Evolutionary conservation across 2,329 filamentous ascomycete species (phyloP).

Genomic region (Whalleya microplaca): DNA sequence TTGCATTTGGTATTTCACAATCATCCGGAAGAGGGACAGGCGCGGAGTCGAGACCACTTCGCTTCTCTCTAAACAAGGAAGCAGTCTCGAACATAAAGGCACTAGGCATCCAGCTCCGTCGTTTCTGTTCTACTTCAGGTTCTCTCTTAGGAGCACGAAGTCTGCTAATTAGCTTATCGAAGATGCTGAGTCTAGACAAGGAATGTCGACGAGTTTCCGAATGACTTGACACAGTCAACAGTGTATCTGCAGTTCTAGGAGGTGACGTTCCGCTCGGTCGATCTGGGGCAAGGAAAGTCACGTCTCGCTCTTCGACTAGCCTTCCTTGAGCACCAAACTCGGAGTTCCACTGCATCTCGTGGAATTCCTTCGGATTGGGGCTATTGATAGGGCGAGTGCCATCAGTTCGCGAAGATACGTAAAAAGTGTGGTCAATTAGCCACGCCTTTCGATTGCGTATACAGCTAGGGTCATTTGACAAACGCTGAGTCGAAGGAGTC

Average conservation of each 20-base stretch:
- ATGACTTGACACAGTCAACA: constrained; percentile 15
- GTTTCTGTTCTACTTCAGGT: constrained; percentile 27
- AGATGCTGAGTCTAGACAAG: constrained; percentile 25
- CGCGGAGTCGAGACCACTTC: constrained; percentile 5
- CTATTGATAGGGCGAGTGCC: constrained; percentile 44
- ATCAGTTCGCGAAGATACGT: constrained; percentile 42
- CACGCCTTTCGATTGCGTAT: constrained; percentile 46
- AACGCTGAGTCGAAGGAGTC: constrained; percentile 30
- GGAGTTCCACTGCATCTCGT: constrained; percentile 46
- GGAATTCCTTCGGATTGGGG: constrained; percentile 44
- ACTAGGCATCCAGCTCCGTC: constrained; percentile 35
- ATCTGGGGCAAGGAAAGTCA: constrained; percentile 27
- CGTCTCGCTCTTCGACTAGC: constrained; percentile 40
- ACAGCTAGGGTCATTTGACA: constrained; percentile 37
- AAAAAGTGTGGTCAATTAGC: constrained; percentile 49
- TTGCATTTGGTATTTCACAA: constrained; percentile 46
- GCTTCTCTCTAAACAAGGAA: constrained; percentile 23
- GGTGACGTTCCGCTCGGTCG: constrained; percentile 22
- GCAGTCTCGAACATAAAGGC: constrained; percentile 27
- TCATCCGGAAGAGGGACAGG: constrained; percentile 40
- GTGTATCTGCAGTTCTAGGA: constrained; percentile 24
- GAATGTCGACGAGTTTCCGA: constrained; percentile 27
- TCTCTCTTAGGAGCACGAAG: constrained; percentile 24
- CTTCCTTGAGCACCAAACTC: constrained; percentile 35
- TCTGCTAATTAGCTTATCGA: constrained; percentile 28